Conservation (phyloP, 1,284 basidiomycete genomes). For the Moesziomyces antarcticus region DNA sequence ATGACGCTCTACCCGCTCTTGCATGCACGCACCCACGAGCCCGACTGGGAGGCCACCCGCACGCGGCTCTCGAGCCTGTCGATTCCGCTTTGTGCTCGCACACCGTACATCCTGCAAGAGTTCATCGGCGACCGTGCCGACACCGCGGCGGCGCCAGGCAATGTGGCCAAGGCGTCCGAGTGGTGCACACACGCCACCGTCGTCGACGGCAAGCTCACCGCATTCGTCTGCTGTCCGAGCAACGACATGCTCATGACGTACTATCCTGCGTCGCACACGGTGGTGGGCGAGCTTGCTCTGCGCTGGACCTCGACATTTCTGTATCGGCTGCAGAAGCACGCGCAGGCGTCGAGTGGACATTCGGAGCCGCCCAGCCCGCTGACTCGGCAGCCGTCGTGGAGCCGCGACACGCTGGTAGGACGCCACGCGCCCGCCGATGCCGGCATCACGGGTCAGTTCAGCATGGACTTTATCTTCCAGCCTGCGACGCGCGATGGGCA, state of each 20-base stretch:
- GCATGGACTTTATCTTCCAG: slow-evolving; percentile 70
- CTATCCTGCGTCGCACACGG: slow-evolving; percentile 63
- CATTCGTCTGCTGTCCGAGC: slow-evolving; percentile 70
- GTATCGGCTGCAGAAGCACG: slow-evolving; percentile 48
- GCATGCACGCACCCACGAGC: slow-evolving; percentile 3
- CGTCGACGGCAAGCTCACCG: slow-evolving; percentile 68
- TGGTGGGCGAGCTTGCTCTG: slow-evolving; percentile 66
- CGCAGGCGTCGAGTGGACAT: not conserved
- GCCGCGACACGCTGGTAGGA: slow-evolving; percentile 27
- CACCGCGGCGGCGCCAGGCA: slow-evolving; percentile 2
- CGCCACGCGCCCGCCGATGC: slow-evolving; percentile 18
- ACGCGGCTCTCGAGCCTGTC: slow-evolving; percentile 31
- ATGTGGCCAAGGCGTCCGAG: slow-evolving; percentile 53
- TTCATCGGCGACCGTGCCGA: slow-evolving; percentile 62
- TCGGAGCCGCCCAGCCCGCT: not conserved
- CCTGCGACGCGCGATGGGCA: slow-evolving; percentile 50
- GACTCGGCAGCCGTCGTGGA: slow-evolving; percentile 17
- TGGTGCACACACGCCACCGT: slow-evolving; percentile 70
- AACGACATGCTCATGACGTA: slow-evolving; percentile 71
- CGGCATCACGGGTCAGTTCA: slow-evolving; percentile 69
- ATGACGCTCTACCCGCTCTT: slow-evolving; percentile 69
- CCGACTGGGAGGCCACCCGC: slow-evolving; percentile 48
- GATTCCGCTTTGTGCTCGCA: slow-evolving; percentile 49
- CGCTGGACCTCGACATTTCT: slow-evolving; percentile 68
- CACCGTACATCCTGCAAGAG: slow-evolving; percentile 64